A percentile compares a stretch with the other conserved stretches of the same genome.
Evolutionary conservation across 495 filamentous ascomycete genomes (phyloP).

Genomic region (Podospora pseudoanserina): DNA sequence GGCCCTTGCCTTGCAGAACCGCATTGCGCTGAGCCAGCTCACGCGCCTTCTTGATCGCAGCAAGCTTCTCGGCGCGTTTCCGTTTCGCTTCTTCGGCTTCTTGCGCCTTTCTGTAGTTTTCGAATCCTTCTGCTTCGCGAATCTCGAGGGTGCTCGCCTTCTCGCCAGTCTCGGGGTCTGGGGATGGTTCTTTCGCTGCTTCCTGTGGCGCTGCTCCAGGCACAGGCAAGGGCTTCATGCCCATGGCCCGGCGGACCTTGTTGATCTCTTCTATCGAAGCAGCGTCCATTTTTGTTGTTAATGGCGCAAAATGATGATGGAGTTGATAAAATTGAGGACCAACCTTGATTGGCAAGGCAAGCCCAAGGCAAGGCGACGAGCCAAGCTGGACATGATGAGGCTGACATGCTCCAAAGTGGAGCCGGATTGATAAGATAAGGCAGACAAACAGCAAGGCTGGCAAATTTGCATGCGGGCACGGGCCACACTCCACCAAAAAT

Average conservation of each 20-base stretch:
- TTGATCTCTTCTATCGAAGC: slow-evolving; percentile 92
- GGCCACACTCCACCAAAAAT: slow-evolving; percentile 27
- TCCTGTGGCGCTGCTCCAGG: slow-evolving; percentile 50
- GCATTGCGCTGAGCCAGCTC: slow-evolving; percentile 72
- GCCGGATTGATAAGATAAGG: slow-evolving; percentile 30
- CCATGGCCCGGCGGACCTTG: slow-evolving; percentile 82
- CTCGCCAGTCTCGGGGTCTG: slow-evolving; percentile 48
- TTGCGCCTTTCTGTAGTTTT: slow-evolving; percentile 54
- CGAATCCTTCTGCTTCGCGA: slow-evolving; percentile 70
- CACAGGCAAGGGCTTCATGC: slow-evolving; percentile 86
- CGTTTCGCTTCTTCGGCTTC: slow-evolving; percentile 62
- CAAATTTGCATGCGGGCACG: slow-evolving; percentile 4
- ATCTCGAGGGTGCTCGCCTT: slow-evolving; percentile 77
- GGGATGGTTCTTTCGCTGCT: slow-evolving; percentile 30
- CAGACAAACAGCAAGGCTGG: background rate
- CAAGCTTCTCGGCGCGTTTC: slow-evolving; percentile 70
- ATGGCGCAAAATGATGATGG: background rate
- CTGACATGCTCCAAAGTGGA: slow-evolving; percentile 4
- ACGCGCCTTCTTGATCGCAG: slow-evolving; percentile 81
- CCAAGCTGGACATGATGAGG: background rate
- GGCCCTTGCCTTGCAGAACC: slow-evolving; percentile 71
- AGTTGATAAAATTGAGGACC: background rate
- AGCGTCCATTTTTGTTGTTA: slow-evolving; percentile 61
- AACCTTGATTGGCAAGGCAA: too few species aligned
- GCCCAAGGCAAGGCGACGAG: background rate